Evolutionary conservation across 345 rosid species (phyloP), one percentile per base, ranked within the genome.

Genomic region (Eucalyptus regnans): DNA sequence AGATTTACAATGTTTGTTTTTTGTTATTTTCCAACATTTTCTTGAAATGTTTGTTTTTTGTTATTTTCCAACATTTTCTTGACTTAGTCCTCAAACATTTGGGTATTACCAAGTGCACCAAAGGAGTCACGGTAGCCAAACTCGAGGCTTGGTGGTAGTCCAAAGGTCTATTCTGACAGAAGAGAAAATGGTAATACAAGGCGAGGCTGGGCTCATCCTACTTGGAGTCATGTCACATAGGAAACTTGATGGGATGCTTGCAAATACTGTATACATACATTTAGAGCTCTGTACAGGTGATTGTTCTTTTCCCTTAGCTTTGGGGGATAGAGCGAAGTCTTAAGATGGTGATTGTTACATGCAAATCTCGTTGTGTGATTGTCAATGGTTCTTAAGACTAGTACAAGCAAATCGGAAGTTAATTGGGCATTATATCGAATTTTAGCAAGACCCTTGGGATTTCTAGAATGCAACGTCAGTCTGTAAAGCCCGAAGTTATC

Each of bases 121-220:
- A n/a, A 89, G 89, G 44, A 87, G 89, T 68, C 89, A 71, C 20
- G 88, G 92, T 86, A 86, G 87, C n/a, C 88, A 79, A 87, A 89
- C 71, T n/a, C 50, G 25, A 56, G 85, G 44, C 89, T 51, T 9
- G 89, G 91, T 76, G 89, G 89, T 29, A 85, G 86, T 71, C 71
- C 89, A 7, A 87, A 81, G 7, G 89, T 88, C 25, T 66, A 56
- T 37, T 41, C 86, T 44, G 22, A 62, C 58, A 85, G 90, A 91
- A 92, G 92, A 87, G 90, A 90, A 64, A 50, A 87, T 80, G 87
- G 86, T n/a, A 49, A 89, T 17, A 71, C 41, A 31, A 89, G 88
- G 6, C 23, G 90, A 10, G 90, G 90, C 43, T 50, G 51, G 64
- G 90, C 86, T 10, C 33, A 64, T 86, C 83, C 87, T 58, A 46